Evolutionary conservation across 768 basidiomycete species (phyloP).

Genomic region (Leccinum barrowsii): DNA sequence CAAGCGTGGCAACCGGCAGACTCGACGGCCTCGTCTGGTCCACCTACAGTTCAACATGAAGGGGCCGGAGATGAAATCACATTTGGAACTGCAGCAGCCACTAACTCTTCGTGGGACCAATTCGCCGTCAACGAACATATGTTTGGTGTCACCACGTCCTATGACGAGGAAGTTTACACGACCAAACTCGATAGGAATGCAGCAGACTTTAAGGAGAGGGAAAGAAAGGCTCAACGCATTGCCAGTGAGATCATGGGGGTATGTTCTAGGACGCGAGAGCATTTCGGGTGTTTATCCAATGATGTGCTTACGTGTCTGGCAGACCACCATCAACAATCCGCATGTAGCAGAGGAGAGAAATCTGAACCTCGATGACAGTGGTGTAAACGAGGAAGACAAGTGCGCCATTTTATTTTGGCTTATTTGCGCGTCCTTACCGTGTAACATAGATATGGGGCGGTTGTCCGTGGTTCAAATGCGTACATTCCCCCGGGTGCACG

Average conservation of each 20-base stretch:
- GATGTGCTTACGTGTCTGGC: constrained; percentile 13
- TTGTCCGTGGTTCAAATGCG: constrained; percentile 81
- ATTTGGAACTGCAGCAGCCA: constrained; percentile 53
- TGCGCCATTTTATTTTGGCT: constrained; percentile 36
- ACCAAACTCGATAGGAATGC: constrained; percentile 85
- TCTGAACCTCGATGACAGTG: constrained; percentile 61
- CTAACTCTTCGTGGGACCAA: constrained; percentile 74
- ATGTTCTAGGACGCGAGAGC: constrained; percentile 26
- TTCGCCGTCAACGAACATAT: constrained; percentile 90
- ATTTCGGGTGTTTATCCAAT: constrained; percentile 4
- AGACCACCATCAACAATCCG: constrained; percentile 67
- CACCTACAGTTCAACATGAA: constrained; percentile 25
- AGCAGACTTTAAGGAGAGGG: constrained; percentile 84
- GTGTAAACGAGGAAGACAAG: constrained; percentile 95
- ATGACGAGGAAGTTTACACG: constrained; percentile 93
- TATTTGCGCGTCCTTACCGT: constrained; percentile 20
- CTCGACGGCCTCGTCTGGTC: constrained; percentile 29
- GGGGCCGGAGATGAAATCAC: constrained; percentile 60
- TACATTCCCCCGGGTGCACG: constrained; percentile 95
- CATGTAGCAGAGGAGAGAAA: constrained; percentile 90
- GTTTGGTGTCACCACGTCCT: constrained; percentile 88
- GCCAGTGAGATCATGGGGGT: constrained; percentile 91
- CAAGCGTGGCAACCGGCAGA: constrained; percentile 67
- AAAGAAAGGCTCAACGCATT: constrained; percentile 80
- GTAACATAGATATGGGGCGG: constrained; percentile 77